Conservation (phyloP, 2,329 filamentous ascomycete genomes). For the Curvularia spicifera region DNA sequence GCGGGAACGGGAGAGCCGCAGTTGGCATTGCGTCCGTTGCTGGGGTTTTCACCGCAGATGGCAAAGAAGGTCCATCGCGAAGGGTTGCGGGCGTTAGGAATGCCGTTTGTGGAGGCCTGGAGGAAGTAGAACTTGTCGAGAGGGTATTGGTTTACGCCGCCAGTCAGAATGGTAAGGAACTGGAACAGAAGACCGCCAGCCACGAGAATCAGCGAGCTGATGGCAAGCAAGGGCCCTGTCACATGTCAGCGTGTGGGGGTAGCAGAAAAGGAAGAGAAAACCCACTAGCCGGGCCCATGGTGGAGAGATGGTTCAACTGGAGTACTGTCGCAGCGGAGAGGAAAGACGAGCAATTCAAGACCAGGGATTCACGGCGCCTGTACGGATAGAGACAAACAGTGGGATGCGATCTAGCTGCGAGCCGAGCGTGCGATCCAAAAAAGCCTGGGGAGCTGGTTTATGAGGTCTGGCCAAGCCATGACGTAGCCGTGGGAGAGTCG, state of each 20-base stretch:
- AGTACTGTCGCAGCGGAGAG: not conserved
- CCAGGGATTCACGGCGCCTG: slow-evolving; percentile 15
- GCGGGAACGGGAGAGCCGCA: slow-evolving; percentile 69
- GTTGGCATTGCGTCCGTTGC: slow-evolving; percentile 60
- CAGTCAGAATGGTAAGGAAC: slow-evolving; percentile 70
- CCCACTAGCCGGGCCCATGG: slow-evolving; percentile 29
- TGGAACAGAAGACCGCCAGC: slow-evolving; percentile 68
- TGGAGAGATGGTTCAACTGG: not conserved
- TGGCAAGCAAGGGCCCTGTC: slow-evolving; percentile 62
- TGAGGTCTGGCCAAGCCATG: slow-evolving; percentile 24
- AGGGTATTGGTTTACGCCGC: slow-evolving; percentile 61
- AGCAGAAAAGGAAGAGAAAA: slow-evolving; percentile 16
- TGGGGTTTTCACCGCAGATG: slow-evolving; percentile 68
- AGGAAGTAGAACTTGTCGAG: slow-evolving; percentile 86
- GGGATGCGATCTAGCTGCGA: slow-evolving; percentile 14
- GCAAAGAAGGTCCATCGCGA: slow-evolving; percentile 94
- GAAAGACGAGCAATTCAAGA: slow-evolving; percentile 12
- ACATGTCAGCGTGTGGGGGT: slow-evolving; percentile 4
- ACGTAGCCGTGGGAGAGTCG: slow-evolving; percentile 21
- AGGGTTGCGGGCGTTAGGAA: slow-evolving; percentile 61
- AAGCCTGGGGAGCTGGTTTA: slow-evolving; percentile 26
- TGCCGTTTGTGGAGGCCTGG: slow-evolving; percentile 73
- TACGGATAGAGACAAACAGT: slow-evolving; percentile 10
- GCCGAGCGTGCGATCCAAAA: not conserved
- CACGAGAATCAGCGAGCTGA: slow-evolving; percentile 66